Conservation (phyloP, 495 filamentous ascomycete species). For the Tuber indicum region DNA sequence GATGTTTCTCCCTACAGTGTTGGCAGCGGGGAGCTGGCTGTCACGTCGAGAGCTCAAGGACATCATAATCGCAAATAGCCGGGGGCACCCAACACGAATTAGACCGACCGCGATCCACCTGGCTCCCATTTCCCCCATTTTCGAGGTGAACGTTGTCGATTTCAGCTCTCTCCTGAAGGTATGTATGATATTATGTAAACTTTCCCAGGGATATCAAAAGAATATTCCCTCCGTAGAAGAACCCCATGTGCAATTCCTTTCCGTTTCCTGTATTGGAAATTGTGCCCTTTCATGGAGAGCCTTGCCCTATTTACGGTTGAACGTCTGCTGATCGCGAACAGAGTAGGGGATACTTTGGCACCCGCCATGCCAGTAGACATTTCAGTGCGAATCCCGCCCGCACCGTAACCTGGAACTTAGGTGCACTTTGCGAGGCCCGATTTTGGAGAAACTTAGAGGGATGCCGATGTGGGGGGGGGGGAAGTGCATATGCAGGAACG, state of each 20-base stretch:
- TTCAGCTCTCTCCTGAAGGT: background rate
- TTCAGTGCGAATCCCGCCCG: background rate
- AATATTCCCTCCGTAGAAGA: background rate
- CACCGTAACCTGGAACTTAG: background rate
- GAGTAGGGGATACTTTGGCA: background rate
- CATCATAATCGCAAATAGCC: background rate
- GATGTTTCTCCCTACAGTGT: background rate
- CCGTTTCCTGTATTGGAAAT: background rate
- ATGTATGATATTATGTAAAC: background rate
- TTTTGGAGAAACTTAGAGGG: background rate
- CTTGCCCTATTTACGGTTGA: background rate
- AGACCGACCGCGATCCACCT: background rate
- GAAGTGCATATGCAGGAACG: constrained; percentile 3
- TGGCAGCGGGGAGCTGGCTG: background rate
- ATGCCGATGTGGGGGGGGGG: background rate
- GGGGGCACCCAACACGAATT: background rate
- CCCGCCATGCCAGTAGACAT: background rate
- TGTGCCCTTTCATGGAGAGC: background rate
- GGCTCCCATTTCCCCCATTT: background rate
- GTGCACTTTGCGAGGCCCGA: background rate
- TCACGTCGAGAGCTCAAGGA: background rate
- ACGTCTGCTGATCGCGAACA: background rate
- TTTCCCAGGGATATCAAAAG: background rate
- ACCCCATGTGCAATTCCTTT: background rate
- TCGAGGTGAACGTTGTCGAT: background rate